Conservation (phyloP, 306 rosid genomes). For the Cucumis hystrix region DNA sequence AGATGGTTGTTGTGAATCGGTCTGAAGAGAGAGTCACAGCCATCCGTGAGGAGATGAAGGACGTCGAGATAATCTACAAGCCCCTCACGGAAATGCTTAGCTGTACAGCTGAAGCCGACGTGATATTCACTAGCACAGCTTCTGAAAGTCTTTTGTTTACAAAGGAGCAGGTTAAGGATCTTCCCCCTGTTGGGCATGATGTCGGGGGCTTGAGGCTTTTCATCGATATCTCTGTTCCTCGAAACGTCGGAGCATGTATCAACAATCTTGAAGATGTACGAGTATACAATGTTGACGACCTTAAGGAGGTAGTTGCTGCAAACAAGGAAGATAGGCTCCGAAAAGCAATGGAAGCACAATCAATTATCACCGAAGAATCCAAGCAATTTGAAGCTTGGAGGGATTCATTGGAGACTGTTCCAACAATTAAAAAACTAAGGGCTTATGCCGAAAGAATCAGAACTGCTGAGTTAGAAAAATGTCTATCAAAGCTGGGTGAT, state of each 20-base stretch:
- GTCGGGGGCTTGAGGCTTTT: slow-evolving; percentile 64
- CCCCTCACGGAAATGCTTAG: slow-evolving; percentile 75
- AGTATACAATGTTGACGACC: slow-evolving; percentile 89
- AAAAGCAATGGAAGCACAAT: slow-evolving; percentile 95
- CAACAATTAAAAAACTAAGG: slow-evolving; percentile 90
- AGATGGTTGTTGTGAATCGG: slow-evolving; percentile 85
- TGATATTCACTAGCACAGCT: slow-evolving; percentile 84
- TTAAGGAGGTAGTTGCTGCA: slow-evolving; percentile 97
- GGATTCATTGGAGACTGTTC: slow-evolving; percentile 95
- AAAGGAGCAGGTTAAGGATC: slow-evolving; percentile 56
- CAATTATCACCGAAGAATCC: slow-evolving; percentile 74
- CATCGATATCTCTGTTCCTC: slow-evolving; percentile 85
- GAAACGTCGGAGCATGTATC: slow-evolving; percentile 85
- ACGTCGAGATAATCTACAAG: slow-evolving; percentile 66
- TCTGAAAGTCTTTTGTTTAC: slow-evolving; percentile 76
- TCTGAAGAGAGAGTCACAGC: slow-evolving; percentile 77
- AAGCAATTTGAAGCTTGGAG: slow-evolving; percentile 97
- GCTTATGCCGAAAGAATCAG: slow-evolving; percentile 96
- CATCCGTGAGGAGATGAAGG: slow-evolving; percentile 56
- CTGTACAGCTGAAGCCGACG: slow-evolving; percentile 69
- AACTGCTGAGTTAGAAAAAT: slow-evolving; percentile 81
- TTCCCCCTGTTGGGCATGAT: slow-evolving; percentile 53
- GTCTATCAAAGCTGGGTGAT: slow-evolving; percentile 95
- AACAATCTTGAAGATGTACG: slow-evolving; percentile 41
- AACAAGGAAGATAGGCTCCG: slow-evolving; percentile 86